These are phyloP conservation scores for Boletus huronensis DNA, from an alignment of 768 basidiomycete genomes.

Conservation along the genomic window DNA sequence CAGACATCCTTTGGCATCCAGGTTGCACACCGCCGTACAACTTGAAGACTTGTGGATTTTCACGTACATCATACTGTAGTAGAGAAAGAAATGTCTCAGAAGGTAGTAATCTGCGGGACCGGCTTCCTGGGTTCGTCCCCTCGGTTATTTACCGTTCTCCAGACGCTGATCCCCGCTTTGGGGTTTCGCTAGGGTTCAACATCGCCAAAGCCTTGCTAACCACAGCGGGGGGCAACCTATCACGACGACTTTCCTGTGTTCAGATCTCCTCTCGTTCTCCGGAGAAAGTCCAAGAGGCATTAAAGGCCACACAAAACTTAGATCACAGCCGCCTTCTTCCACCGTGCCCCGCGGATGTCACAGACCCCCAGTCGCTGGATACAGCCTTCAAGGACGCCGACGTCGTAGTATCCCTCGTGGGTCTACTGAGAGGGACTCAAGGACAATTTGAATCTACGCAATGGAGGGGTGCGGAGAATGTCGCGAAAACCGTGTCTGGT, in stretches of 20 bases:
- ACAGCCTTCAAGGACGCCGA: slow-evolving; percentile 52
- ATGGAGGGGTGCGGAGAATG: slow-evolving; percentile 62
- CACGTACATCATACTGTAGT: background rate
- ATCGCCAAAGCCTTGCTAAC: slow-evolving; percentile 53
- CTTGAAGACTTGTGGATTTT: background rate
- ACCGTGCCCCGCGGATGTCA: slow-evolving; percentile 51
- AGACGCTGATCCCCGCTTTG: background rate
- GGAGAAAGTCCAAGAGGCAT: slow-evolving; percentile 33
- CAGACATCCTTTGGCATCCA: background rate
- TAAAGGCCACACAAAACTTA: slow-evolving; percentile 32
- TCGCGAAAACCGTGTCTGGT: slow-evolving; percentile 50
- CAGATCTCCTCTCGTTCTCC: slow-evolving; percentile 63
- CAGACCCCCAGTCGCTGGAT: slow-evolving; percentile 40
- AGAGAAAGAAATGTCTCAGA: slow-evolving; percentile 24
- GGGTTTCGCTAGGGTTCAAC: slow-evolving; percentile 45
- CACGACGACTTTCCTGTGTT: slow-evolving; percentile 29
- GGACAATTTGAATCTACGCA: slow-evolving; percentile 60
- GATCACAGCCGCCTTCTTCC: slow-evolving; percentile 38
- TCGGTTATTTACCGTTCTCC: slow-evolving; percentile 1
- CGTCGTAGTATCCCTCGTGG: slow-evolving; percentile 66
- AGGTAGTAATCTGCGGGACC: slow-evolving; percentile 52
- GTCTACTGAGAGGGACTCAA: slow-evolving; percentile 56
- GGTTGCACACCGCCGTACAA: background rate
- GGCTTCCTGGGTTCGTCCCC: slow-evolving; percentile 56
- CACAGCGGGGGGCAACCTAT: slow-evolving; percentile 21